Evolutionary conservation across 1,139 yeast species (phyloP).

Genomic region (Hanseniaspora sp.): DNA sequence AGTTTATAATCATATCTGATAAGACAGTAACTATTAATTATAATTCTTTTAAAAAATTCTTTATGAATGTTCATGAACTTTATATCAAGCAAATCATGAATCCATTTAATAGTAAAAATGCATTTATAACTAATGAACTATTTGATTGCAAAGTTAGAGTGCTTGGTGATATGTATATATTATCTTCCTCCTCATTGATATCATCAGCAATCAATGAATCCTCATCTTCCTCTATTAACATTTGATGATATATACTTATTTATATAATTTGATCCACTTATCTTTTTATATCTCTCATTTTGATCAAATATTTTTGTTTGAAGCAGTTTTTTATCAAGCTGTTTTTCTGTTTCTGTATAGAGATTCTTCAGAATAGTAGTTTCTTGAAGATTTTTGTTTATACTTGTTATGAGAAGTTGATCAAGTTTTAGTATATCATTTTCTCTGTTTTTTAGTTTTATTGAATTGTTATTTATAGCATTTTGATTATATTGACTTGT

Average conservation of each 20-base stretch:
- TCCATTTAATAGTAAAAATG: constrained; percentile 74
- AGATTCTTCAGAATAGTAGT: not conserved
- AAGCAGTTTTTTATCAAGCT: not conserved
- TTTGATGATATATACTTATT: not conserved
- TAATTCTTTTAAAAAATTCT: constrained; percentile 47
- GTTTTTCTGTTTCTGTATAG: constrained; percentile 1
- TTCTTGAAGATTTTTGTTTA: constrained; percentile 4
- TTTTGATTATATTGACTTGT: not conserved
- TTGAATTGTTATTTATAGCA: not conserved
- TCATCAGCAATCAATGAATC: not conserved
- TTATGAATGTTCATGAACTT: constrained; percentile 72
- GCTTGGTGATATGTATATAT: constrained; percentile 62
- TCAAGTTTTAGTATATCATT: not conserved
- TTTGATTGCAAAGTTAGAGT: constrained; percentile 68
- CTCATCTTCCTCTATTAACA: not conserved
- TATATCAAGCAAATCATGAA: constrained; percentile 76
- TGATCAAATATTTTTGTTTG: not conserved
- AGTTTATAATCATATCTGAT: constrained; percentile 70
- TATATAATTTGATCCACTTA: constrained; percentile 2
- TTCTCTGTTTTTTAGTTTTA: not conserved
- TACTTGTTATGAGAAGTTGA: not conserved
- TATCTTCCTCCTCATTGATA: not conserved
- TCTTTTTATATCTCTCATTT: not conserved
- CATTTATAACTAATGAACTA: constrained; percentile 58
- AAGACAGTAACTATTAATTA: constrained; percentile 25